A percentile compares a stretch with the other conserved stretches of the same genome.
phyloP scores from a whole-genome alignment of 768 basidiomycete genomes.

The Phanerodontia chrysosporium region DNA sequence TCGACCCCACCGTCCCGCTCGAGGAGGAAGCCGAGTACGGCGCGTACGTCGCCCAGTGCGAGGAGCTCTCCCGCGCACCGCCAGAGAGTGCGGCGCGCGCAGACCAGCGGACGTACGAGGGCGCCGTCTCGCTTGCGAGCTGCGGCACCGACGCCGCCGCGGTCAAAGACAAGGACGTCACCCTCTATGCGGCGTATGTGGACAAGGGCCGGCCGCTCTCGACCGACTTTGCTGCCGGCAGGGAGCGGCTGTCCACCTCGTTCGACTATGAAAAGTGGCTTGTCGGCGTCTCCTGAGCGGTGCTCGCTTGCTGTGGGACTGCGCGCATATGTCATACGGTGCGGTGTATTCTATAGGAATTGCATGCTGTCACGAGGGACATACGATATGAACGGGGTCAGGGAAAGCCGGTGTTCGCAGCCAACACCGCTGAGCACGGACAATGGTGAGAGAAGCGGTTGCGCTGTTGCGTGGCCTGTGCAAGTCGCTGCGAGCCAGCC shows the following conservation, averaged over 20 bases:
- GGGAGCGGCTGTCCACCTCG: slow-evolving; percentile 31
- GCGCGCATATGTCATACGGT: background rate
- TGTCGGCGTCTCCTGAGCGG: background rate
- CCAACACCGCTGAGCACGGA: background rate
- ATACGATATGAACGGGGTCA: background rate
- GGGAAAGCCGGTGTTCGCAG: background rate
- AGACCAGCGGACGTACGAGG: slow-evolving; percentile 16
- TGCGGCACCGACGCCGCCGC: slow-evolving; percentile 6
- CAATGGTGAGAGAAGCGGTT: background rate
- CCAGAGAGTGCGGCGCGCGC: slow-evolving; percentile 18
- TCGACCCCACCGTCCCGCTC: slow-evolving; percentile 60
- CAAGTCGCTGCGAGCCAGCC: background rate
- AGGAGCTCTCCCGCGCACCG: slow-evolving; percentile 47
- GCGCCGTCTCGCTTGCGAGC: slow-evolving; percentile 13
- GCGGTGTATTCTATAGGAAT: background rate
- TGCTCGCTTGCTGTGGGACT: background rate
- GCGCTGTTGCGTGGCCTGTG: background rate
- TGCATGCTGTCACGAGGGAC: background rate
- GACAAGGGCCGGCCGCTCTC: slow-evolving; percentile 36
- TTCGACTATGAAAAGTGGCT: slow-evolving; percentile 40
- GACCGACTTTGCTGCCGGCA: slow-evolving; percentile 27
- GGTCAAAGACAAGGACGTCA: slow-evolving; percentile 8
- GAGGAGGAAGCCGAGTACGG: slow-evolving; percentile 71
- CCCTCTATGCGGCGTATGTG: slow-evolving; percentile 40
- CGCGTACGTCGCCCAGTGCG: slow-evolving; percentile 75